phyloP scores from a whole-genome alignment of 805 yeast genomes.

The Hanseniaspora valbyensis region DNA sequence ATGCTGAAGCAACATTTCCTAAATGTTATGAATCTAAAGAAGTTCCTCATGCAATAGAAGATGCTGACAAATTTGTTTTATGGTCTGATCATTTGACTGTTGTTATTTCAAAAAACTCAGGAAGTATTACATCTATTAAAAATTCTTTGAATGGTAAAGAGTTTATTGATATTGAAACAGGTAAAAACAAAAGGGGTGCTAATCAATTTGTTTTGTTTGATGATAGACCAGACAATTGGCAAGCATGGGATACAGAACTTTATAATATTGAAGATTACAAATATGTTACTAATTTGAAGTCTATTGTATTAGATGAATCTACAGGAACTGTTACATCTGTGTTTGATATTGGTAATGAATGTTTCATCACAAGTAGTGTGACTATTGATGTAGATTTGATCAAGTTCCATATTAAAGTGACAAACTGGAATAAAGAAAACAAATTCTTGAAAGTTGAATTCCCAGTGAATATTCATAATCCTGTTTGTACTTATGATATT shows the following conservation, averaged over 20 bases:
- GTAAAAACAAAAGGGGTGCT: conserved; percentile 52
- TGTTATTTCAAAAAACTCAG: conserved; percentile 42
- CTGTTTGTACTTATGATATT: conserved; percentile 79
- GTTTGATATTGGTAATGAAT: conserved; percentile 36
- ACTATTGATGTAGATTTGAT: conserved; percentile 43
- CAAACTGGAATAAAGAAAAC: conserved; percentile 74
- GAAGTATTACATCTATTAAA: conserved; percentile 49
- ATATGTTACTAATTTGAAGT: conserved; percentile 33
- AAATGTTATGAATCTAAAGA: conserved; percentile 17
- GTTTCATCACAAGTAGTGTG: conserved; percentile 57
- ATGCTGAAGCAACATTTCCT: conserved; percentile 31
- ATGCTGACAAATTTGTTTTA: conserved; percentile 38
- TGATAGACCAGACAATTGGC: conserved; percentile 83
- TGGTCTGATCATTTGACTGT: conserved; percentile 54
- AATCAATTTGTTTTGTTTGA: conserved; percentile 74
- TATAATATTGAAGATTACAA: conserved; percentile 66
- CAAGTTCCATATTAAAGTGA: conserved; percentile 49
- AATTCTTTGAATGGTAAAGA: conserved; percentile 46
- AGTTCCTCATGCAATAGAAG: conserved; percentile 17
- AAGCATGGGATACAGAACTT: conserved; percentile 96
- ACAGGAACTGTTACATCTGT: conserved; percentile 30
- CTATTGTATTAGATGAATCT: conserved; percentile 28
- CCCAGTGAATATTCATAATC: conserved; percentile 71
- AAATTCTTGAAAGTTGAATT: conserved; percentile 89
- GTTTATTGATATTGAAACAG: conserved; percentile 47